Base-by-base conservation (phyloP, 768 basidiomycete genomes). In the Hydnomerulius pinastri region DNA sequence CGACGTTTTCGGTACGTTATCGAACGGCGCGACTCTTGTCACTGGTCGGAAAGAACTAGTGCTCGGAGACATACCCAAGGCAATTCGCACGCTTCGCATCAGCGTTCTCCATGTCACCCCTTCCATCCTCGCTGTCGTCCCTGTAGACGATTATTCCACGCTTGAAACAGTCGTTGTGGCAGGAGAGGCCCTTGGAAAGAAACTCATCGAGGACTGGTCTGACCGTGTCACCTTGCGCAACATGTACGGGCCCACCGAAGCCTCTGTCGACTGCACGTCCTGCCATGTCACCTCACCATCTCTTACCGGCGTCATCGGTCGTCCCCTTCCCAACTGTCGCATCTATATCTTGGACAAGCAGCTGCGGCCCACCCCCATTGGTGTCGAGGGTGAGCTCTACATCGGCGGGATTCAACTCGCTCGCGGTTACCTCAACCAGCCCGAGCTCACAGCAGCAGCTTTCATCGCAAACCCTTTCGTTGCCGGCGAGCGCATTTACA, bases 221-320 rank as follows among this genome's bases (percentile, higher is more conserved):
- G 37, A 36, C 13, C 38, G 32, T 10, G 55, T 60, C 29, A 46
- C 40, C 8, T 30, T 61, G 38, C 53, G 45, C 28, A 61, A 61
- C 50, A 57, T 52, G 48, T 61, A 61, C 29, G 60, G 60, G 8
- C 60, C 60, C 6, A 61, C 60, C 15, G 60, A 61, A 47, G 50
- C 60, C 11, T 45, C 57, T 12, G 52, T 61, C 23, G 54, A 56
- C 43, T 55, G 51, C 37, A 53, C 46, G 2, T 46, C 50, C 3
- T 57, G 46, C 38, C 46, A 54, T 43, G 47, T 52, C 44, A 47
- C 59, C n/a, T n/a, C n/a, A n/a, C n/a, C n/a, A n/a, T n/a, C n/a
- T n/a, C n/a, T n/a, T n/a, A n/a, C n/a, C n/a, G n/a, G n/a, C n/a
- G n/a, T n/a, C n/a, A n/a, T n/a, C n/a, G n/a, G n/a, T n/a, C n/a